A percentile compares a stretch with the other conserved stretches of the same genome.
Conservation (phyloP, 257 asterid genomes). For the Lavandula angustifolia region DNA sequence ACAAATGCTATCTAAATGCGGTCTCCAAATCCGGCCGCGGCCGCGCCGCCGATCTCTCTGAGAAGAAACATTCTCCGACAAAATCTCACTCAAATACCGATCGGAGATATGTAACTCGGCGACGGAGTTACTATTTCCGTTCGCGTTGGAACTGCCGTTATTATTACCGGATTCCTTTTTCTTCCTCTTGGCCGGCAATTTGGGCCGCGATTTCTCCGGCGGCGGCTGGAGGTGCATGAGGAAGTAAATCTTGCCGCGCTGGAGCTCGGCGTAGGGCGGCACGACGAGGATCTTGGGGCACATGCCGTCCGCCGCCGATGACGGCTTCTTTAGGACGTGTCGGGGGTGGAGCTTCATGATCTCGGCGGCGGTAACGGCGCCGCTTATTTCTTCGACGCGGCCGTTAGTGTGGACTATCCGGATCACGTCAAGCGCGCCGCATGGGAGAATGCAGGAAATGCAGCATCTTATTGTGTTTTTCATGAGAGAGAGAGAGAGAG, state of each 20-base stretch:
- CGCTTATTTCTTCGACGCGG: slow-evolving; percentile 73
- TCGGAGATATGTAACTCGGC: slow-evolving; percentile 47
- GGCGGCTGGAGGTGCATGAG: slow-evolving; percentile 70
- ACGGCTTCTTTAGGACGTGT: slow-evolving; percentile 83
- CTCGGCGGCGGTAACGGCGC: slow-evolving; percentile 65
- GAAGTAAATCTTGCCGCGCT: slow-evolving; percentile 91
- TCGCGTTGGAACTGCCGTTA: background rate
- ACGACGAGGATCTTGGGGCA: slow-evolving; percentile 72
- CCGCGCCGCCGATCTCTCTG: slow-evolving; percentile 45
- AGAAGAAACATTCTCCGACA: slow-evolving; percentile 66
- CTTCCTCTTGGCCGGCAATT: slow-evolving; percentile 42
- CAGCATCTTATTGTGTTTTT: slow-evolving; percentile 45
- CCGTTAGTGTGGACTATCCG: slow-evolving; percentile 87
- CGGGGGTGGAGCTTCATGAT: slow-evolving; percentile 82
- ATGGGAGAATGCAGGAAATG: slow-evolving; percentile 99
- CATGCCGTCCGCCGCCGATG: slow-evolving; percentile 50
- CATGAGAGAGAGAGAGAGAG: slow-evolving; percentile 17
- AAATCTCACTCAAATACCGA: slow-evolving; percentile 72
- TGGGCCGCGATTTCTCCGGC: slow-evolving; percentile 40
- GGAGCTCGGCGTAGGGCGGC: slow-evolving; percentile 77
- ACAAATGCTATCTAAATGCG: too few relatives aligned
- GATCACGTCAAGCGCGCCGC: slow-evolving; percentile 92
- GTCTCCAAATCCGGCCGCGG: too few relatives aligned
- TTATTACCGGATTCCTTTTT: slow-evolving; percentile 39
- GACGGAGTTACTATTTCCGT: slow-evolving; percentile 14